These are phyloP conservation scores for Cyclotella sp. DNA, from an alignment of 108 stramenopile species.

Conservation along the genomic window DNA sequence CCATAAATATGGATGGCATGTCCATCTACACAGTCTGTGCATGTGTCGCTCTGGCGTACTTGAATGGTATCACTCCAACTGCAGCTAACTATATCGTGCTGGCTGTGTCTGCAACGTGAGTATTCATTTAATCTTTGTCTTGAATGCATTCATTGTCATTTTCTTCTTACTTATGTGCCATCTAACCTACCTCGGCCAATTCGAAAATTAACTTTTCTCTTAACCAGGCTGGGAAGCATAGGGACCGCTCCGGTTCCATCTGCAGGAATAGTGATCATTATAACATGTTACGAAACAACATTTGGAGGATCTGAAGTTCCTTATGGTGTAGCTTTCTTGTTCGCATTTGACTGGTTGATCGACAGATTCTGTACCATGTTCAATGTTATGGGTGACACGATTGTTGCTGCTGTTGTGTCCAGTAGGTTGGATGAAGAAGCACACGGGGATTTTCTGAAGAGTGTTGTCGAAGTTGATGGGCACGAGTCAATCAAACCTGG, in stretches of 20 bases:
- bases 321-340: slow-evolving; percentile 20
- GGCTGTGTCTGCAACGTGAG: slow-evolving; percentile 10
- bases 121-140: not conserved
- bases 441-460: not conserved
- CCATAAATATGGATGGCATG: slow-evolving; percentile 54
- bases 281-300: not conserved
- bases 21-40: slow-evolving; percentile 32
- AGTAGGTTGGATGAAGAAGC: slow-evolving; percentile 3
- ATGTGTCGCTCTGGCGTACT: slow-evolving; percentile 46
- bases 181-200: too few species aligned
- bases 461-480: not conserved
- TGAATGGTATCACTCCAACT: slow-evolving; percentile 41
- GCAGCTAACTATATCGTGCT: slow-evolving; percentile 24
- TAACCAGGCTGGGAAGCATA: slow-evolving; percentile 39
- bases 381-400: slow-evolving; percentile 20
- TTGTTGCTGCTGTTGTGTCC: slow-evolving; percentile 15
- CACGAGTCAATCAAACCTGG: too few species aligned
- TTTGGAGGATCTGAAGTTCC: slow-evolving; percentile 15
- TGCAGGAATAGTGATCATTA: slow-evolving; percentile 32
- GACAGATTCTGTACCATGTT: slow-evolving; percentile 21
- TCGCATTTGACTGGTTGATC: slow-evolving; percentile 20
- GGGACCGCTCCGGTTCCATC: slow-evolving; percentile 54
- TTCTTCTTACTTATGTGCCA: not conserved
- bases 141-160: not conserved
- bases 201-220: too few species aligned